phyloP scores from a whole-genome alignment of 129 eudicot genomes.

The Escallonia herrerae region DNA sequence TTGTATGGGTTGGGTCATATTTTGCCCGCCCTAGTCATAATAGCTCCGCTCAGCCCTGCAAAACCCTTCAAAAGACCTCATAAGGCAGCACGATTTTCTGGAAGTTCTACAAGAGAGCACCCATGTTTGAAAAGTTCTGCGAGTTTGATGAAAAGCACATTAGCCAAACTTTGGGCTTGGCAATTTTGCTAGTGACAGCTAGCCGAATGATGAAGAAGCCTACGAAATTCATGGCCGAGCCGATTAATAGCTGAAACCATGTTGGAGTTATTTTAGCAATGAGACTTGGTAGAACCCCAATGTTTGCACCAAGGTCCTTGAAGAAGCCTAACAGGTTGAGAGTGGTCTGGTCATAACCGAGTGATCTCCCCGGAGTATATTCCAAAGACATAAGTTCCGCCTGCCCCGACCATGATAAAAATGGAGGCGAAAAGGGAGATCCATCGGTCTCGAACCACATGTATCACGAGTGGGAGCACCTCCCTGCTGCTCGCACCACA shows the following conservation, averaged over 20 bases:
- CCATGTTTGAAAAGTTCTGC: slow-evolving; percentile 29
- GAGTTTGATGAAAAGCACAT: slow-evolving; percentile 35
- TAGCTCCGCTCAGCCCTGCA: slow-evolving; percentile 33
- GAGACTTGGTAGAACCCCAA: slow-evolving; percentile 31
- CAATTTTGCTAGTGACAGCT: slow-evolving; percentile 6
- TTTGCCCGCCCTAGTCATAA: no score
- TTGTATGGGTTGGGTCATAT: no score
- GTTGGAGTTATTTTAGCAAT: slow-evolving; percentile 25
- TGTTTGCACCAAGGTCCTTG: slow-evolving; percentile 29
- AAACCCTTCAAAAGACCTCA: slow-evolving; percentile 30
- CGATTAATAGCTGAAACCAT: slow-evolving; percentile 22
- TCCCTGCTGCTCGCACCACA: not conserved
- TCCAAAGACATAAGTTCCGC: slow-evolving; percentile 33
- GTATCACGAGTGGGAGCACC: not conserved
- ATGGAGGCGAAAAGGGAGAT: slow-evolving; percentile 23
- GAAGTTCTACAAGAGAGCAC: slow-evolving; percentile 25
- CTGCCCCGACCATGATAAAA: slow-evolving; percentile 28
- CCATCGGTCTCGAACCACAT: slow-evolving; percentile 23
- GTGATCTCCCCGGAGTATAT: slow-evolving; percentile 26
- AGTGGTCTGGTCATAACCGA: slow-evolving; percentile 34
- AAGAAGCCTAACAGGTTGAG: slow-evolving; percentile 19
- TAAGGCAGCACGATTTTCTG: slow-evolving; percentile 24
- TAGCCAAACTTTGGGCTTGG: slow-evolving; percentile 29
- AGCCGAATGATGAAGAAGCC: slow-evolving; percentile 33
- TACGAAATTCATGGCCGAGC: slow-evolving; percentile 19